These are phyloP conservation scores for Flueggea neowawraea DNA, from an alignment of 441 rosid species.

Conservation along the genomic window DNA sequence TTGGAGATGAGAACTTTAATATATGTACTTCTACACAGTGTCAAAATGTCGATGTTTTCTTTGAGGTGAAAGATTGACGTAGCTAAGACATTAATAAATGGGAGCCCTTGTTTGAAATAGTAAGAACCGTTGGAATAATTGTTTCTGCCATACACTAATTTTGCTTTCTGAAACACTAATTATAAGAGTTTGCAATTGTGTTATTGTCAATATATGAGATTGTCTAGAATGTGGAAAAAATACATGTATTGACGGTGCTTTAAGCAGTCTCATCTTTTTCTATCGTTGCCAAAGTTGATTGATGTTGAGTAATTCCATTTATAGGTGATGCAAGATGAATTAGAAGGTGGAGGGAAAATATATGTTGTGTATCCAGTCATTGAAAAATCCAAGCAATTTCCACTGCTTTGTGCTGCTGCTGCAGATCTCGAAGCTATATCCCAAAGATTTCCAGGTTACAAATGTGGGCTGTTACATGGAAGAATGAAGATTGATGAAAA, in stretches of 20 bases:
- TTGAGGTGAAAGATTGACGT: too few relatives aligned
- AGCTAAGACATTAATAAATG: too few relatives aligned
- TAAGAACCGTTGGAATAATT: too few relatives aligned
- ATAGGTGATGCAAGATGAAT: slow-evolving; percentile 84
- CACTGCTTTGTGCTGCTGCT: slow-evolving; percentile 90
- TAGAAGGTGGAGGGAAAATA: slow-evolving; percentile 69
- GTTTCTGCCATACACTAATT: background rate
- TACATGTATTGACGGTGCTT: background rate
- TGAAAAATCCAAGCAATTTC: slow-evolving; percentile 89
- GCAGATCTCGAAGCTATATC: slow-evolving; percentile 68
- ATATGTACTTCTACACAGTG: too few relatives aligned
- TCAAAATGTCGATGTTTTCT: too few relatives aligned
- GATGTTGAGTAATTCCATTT: slow-evolving; percentile 8
- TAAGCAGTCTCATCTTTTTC: background rate
- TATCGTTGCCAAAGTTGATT: background rate
- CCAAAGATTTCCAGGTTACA: slow-evolving; percentile 46
- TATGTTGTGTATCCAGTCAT: slow-evolving; percentile 88
- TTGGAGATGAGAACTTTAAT: too few relatives aligned
- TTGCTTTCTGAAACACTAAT: background rate
- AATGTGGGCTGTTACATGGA: slow-evolving; percentile 86
- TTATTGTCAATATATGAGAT: too few relatives aligned
- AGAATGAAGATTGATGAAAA: slow-evolving; percentile 86
- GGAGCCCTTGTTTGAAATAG: too few relatives aligned
- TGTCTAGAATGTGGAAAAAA: too few relatives aligned
- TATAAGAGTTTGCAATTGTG: background rate